Base-by-base conservation (phyloP, 1,284 basidiomycete species). In the Cronartium quercuum region DNA sequence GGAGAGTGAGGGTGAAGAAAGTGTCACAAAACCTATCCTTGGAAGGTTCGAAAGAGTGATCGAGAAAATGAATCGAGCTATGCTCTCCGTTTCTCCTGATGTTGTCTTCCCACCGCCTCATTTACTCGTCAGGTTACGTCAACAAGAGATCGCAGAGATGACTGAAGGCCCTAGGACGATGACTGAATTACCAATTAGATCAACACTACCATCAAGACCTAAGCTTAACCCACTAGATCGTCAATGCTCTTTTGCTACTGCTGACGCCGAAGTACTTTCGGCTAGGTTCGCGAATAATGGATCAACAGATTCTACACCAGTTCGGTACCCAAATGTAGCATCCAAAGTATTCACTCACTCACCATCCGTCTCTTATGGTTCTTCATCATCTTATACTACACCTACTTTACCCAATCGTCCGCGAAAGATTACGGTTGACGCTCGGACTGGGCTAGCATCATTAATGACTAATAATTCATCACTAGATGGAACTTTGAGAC, bases 51-150 rank as follows among this genome's bases (percentile, higher is more conserved):
- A 78, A 71, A 76, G 75, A 21, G 77, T 78, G 18, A 76, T 78
- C 42, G 60, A 74, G 38, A 68, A 76, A 24, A 71, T 78, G 37
- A 74, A 76, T 10, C 6, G 24, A 7, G 76, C 70, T 24, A 66
- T 76, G 7, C 67, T 78, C 1, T 77, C 77, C 6, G 67, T 73
- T 37, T 44, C 37, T 37, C 69, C 21, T 12, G 29, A 44, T 73
- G 77, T 78, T 34, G 58, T 77, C 15, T 78, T 73, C 38, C 77
- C 77, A 41, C 77, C 77, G 0, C 77, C 77, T 13, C 77, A 77
- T 13, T 69, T 78, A 3, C 77, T 78, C 44, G 71, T 76, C 13
- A 71, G 77, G 5, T 74, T 78, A 4, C 76, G 77, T 5, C 65
- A 77, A 58, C 77, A 78, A 64, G 77, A 78, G 35, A 70, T 77